These are phyloP conservation scores for Batkoa obscura DNA, from an alignment of 371 early-diverging fungal genomes.

Conservation along the genomic window DNA sequence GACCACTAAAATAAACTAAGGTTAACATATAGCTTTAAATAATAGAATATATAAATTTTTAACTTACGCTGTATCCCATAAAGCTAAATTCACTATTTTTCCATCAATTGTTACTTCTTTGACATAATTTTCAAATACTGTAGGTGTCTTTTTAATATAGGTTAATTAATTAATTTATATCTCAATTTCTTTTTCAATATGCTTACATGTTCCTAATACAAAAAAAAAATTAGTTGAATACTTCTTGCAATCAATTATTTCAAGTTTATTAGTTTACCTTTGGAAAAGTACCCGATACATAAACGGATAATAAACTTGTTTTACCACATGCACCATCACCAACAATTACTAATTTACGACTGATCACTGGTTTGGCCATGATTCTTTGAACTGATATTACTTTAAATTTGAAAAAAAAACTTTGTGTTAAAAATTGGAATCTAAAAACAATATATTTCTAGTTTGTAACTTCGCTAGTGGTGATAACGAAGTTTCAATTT, in stretches of 20 bases:
- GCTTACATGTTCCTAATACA: slow-evolving; percentile 4
- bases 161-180: no score
- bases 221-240: background rate
- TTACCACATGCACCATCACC: slow-evolving; percentile 51
- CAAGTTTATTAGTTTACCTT: slow-evolving; percentile 15
- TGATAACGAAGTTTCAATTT: no score
- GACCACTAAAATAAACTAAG: slow-evolving; percentile 33
- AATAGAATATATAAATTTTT: no score
- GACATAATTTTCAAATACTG: slow-evolving; percentile 48
- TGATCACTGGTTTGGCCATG: slow-evolving; percentile 14
- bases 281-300: slow-evolving; percentile 33
- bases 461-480: no score
- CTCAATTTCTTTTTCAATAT: background rate
- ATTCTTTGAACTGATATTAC: no score
- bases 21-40: no score
- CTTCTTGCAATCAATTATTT: background rate
- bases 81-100: slow-evolving; percentile 29
- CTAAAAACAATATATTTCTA: no score
- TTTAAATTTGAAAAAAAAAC: no score
- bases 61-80: slow-evolving; percentile 57
- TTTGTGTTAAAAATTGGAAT: no score
- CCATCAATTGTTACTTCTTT: slow-evolving; percentile 39
- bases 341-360: slow-evolving; percentile 35
- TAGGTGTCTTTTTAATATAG: no score
- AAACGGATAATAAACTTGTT: slow-evolving; percentile 34